Evolutionary conservation across 2,329 filamentous ascomycete genomes (phyloP), one percentile per base, ranked within the genome.

Genomic region (Sordariomycetes sp.): DNA sequence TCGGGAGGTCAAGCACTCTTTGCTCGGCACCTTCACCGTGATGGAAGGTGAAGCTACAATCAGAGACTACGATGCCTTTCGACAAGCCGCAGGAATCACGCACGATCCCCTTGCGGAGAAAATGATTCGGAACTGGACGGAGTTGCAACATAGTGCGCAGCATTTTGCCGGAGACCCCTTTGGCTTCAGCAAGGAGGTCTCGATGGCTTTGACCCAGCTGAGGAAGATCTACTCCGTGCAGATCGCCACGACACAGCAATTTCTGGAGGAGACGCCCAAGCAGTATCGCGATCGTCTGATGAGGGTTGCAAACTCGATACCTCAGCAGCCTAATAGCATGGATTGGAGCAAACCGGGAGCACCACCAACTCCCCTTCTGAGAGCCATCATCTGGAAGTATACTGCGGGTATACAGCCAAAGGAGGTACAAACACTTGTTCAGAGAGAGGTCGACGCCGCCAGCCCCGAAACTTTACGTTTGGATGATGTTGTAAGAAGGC

Each of bases 191-290:
- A 74, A 68, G 43, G 66, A 74, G 34, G 54, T 80, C 10, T 65
- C 71, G 33, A 17, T 60, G 6, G 55, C 56, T 2, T 50, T 67
- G 1, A 67, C 72, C 6, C 58, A 54, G 33, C 50, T 81, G 36
- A 72, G 64, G 40, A 67, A 56, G 37, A 60, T 72, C 6, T 59
- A 66, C 2, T 69, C 68, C 1, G 47, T 79, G 8, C 72, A 75
- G 40, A 48, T 80, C 6, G 47, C 68, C 33, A 54, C 63, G 8
- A 58, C 79, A 8, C 61, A 70, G 38, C 75, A 81, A 46, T 58
- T 59, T 1, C 64, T 61, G 31, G 57, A 68, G 34, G 76, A 81
- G 45, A 53, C 67, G 1, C 60, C 71, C 2, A 33, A 53, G 3
- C 55, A 62, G 24, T 81, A 80, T 44, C 56, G 66, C 40, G 42